Evolutionary conservation across 176 grass and related monocot genomes (phyloP), one percentile per base, ranked within the genome.

Genomic region (Triticum aestivum): DNA sequence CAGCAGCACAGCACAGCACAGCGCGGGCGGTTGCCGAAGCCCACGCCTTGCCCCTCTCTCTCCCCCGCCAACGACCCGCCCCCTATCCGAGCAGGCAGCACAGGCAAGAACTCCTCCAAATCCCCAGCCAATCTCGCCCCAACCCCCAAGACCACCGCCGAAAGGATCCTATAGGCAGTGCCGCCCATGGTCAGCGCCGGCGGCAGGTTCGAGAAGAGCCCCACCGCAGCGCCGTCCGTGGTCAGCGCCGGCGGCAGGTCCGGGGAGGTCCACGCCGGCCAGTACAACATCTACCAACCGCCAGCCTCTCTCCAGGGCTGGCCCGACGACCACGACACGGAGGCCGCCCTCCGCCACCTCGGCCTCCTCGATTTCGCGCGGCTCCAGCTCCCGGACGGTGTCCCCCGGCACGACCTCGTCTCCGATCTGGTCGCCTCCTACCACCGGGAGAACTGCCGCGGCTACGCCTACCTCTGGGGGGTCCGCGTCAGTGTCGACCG

Each of bases 321-420:
- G 38, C 38, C n/a, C 38, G 20, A 8, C 38, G n/a, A 14, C 70
- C 70, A 1, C 70, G 11, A 73, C 38, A 39, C 42, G 70, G 90
- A 98, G 87, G 30, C 82, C 2, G 88, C 93, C 11, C 89, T 98
- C 78, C 61, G 83, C 35, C 70, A 88, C 79, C 90, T 98, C 7
- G 92, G 90, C 9, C 90, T 96, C 21, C 90, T 93, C 34, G 87
- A 90, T 33, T 92, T 98, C 65, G 92, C 85, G 49, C 90, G 80
- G 75, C 86, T 92, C 58, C 63, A 32, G 30, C 75, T 95, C 37
- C 82, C 75, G 11, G 68, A 79, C 52, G 82, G 83, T 1, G 56
- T 67, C 69, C 72, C 82, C 38, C 89, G 84, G 4, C 21, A 84
- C 5, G 87, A 92, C 82, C 88, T 96, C 44, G 78, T 98, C 78